phyloP scores from a whole-genome alignment of 2,329 filamentous ascomycete genomes.

The Macroventuria anomochaeta region DNA sequence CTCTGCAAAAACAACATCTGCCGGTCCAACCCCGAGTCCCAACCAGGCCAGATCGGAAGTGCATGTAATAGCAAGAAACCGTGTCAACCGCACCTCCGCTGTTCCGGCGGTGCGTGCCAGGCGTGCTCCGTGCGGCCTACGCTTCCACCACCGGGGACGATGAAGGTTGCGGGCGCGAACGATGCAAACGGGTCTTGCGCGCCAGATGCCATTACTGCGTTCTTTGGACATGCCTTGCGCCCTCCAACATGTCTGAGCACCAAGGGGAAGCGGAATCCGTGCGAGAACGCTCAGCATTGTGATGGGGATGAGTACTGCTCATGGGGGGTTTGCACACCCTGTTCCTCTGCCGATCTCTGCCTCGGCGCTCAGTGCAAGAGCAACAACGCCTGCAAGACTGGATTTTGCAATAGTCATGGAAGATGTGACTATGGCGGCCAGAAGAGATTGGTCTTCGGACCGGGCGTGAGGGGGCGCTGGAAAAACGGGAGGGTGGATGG shows the following conservation, averaged over 20 bases:
- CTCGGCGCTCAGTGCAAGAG: conserved; percentile 27
- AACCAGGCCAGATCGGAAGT: conserved; percentile 37
- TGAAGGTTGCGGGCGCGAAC: too few relatives aligned
- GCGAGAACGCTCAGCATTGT: neutral
- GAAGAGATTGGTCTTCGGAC: conserved; percentile 31
- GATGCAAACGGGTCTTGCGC: neutral
- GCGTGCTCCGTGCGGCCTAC: conserved; percentile 18
- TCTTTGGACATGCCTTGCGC: neutral
- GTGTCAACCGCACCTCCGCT: conserved; percentile 39
- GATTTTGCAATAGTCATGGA: conserved; percentile 39
- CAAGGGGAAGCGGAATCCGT: neutral
- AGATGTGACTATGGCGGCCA: conserved; percentile 38
- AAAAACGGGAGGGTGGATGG: conserved; percentile 27
- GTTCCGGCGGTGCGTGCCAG: conserved; percentile 31
- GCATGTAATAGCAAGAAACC: conserved; percentile 37
- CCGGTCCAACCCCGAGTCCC: conserved; percentile 20
- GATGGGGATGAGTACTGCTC: neutral
- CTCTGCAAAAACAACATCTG: conserved; percentile 45
- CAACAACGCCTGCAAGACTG: conserved; percentile 42
- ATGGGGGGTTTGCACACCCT: neutral
- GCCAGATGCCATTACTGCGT: neutral
- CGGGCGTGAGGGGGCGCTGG: conserved; percentile 25
- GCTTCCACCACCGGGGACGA: neutral
- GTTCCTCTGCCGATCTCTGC: neutral
- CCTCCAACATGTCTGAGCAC: neutral